Percentiles rank a stretch among this genome's conserved stretches.
Conservation (phyloP, 2,329 filamentous ascomycete genomes). For the Colletotrichum limetticola region DNA sequence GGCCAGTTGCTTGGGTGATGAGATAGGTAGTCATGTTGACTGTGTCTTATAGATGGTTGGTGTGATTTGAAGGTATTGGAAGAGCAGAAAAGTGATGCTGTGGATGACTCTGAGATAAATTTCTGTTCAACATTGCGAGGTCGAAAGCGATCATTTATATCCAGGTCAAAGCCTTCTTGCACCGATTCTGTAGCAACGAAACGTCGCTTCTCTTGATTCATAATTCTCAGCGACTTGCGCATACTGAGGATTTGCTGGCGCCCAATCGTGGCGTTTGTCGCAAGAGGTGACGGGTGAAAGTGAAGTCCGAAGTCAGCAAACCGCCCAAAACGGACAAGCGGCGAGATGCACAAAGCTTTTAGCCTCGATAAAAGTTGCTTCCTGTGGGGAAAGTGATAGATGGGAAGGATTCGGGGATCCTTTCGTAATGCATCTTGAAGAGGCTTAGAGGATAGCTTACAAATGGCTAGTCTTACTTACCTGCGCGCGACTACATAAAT, state of each 20-base stretch:
- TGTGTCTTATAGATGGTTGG: background rate
- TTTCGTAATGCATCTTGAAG: background rate
- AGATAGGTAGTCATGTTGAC: conserved; percentile 47
- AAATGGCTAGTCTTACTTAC: background rate
- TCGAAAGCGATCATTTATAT: background rate
- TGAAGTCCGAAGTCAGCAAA: background rate
- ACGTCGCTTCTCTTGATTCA: background rate
- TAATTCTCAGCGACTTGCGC: background rate
- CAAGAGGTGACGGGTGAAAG: background rate
- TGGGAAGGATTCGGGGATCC: background rate
- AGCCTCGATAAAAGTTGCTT: conserved; percentile 20
- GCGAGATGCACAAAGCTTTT: background rate
- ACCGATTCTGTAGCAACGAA: background rate
- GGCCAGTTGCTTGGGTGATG: conserved; percentile 48
- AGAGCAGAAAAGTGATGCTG: background rate
- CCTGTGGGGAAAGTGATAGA: background rate
- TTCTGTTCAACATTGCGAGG: background rate
- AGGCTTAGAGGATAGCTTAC: background rate
- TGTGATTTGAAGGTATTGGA: background rate
- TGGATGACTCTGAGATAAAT: background rate
- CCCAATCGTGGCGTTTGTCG: background rate
- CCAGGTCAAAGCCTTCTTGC: background rate
- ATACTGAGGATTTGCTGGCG: background rate
- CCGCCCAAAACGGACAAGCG: background rate
- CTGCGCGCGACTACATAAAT: background rate